Conservation (phyloP, 352 stramenopile genomes). For the Plasmopara muralis region DNA sequence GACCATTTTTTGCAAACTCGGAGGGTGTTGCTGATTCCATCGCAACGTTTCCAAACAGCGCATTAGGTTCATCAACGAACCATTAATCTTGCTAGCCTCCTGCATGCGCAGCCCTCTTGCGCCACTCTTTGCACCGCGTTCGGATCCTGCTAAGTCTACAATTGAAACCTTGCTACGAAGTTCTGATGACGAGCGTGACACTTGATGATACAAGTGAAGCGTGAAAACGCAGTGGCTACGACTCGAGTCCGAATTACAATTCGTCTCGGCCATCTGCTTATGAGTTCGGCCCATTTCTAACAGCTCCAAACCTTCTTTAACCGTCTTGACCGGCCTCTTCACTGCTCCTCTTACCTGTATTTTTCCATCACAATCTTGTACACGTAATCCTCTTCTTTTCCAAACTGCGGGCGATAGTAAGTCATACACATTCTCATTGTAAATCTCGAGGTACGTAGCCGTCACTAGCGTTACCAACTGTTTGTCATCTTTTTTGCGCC, state of each 20-base stretch:
- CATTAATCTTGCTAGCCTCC: constrained; percentile 98
- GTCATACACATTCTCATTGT: constrained; percentile 98
- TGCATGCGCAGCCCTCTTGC: constrained; percentile 88
- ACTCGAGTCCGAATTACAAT: constrained; percentile 86
- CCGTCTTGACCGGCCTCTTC: constrained; percentile 48
- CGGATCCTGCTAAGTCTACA: constrained; percentile 91
- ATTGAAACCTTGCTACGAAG: constrained; percentile 82
- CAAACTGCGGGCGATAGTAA: constrained; percentile 67
- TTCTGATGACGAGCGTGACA: constrained; percentile 12
- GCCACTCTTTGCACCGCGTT: constrained; percentile 67
- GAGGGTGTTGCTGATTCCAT: constrained; percentile 83
- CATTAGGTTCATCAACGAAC: constrained; percentile 97
- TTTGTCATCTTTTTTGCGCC: constrained; percentile 35
- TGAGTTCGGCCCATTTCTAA: constrained; percentile 62
- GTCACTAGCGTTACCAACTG: constrained; percentile 43
- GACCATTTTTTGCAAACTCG: constrained; percentile 84
- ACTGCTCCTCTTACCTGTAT: constrained; percentile 84
- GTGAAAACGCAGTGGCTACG: constrained; percentile 90
- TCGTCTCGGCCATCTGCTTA: constrained; percentile 80
- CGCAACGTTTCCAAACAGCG: constrained; percentile 92
- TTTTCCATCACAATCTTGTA: constrained; percentile 82
- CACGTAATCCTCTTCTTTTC: constrained; percentile 56
- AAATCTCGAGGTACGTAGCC: constrained; percentile 97
- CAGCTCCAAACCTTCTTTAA: constrained; percentile 67
- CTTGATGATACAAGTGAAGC: constrained; percentile 58